Evolutionary conservation across 345 rosid genomes (phyloP).

Genomic region (Corchorus capsularis): DNA sequence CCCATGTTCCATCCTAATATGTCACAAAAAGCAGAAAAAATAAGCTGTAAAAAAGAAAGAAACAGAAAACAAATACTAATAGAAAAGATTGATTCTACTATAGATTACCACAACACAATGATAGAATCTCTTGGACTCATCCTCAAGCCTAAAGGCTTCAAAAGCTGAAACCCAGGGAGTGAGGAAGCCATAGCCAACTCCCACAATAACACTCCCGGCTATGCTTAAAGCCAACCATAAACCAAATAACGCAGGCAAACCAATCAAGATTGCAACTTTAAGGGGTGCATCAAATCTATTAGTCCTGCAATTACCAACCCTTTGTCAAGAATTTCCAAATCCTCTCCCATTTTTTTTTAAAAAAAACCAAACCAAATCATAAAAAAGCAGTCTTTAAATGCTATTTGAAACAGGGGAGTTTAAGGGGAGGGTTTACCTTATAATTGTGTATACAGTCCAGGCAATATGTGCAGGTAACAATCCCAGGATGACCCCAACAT

Average conservation of each 20-base stretch:
- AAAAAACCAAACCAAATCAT: not conserved
- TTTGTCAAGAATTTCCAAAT: not conserved
- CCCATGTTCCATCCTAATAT: conserved; percentile 85
- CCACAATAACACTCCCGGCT: conserved; percentile 59
- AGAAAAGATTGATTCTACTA: not conserved
- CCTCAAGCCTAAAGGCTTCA: conserved; percentile 73
- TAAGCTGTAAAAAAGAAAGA: not conserved
- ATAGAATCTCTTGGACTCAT: conserved; percentile 58
- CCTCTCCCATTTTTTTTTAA: not conserved
- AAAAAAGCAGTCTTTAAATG: not conserved
- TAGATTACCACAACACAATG: conserved; percentile 64
- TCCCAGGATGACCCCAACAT: conserved; percentile 70
- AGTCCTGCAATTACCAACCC: conserved; percentile 45
- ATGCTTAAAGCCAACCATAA: conserved; percentile 78
- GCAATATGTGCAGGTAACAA: conserved; percentile 69
- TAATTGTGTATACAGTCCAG: conserved; percentile 64
- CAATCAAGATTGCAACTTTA: conserved; percentile 59
- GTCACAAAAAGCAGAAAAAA: not conserved
- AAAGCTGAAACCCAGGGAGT: conserved; percentile 85
- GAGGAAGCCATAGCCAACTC: conserved; percentile 83
- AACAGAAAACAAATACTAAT: not conserved
- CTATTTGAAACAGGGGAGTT: not conserved
- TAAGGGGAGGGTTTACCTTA: conserved; percentile 43
- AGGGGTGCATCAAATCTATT: conserved; percentile 57
- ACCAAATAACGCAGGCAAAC: conserved; percentile 66